Conservation (phyloP, 805 yeast genomes). For the Blastobotrys terrestris region DNA sequence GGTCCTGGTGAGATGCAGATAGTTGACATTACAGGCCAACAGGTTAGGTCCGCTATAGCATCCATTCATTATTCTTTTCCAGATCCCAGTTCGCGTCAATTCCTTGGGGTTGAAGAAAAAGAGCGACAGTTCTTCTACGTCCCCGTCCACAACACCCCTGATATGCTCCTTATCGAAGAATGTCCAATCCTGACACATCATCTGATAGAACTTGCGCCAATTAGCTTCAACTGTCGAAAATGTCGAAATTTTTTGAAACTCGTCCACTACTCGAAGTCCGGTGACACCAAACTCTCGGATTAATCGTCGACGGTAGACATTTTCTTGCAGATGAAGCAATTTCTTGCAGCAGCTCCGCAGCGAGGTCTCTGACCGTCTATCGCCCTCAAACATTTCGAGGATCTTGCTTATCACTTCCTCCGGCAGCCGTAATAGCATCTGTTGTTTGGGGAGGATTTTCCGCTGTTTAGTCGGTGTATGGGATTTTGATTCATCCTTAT, state of each 20-base stretch:
- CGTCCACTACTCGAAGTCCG: not conserved
- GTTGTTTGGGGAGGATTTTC: not conserved
- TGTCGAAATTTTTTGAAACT: not conserved
- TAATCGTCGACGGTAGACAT: not conserved
- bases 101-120: not conserved
- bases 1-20: not conserved
- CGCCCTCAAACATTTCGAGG: not conserved
- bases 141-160: not conserved
- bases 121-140: not conserved
- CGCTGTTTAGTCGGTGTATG: no score
- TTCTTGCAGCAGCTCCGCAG: not conserved
- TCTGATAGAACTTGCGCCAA: not conserved
- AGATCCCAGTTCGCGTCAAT: not conserved
- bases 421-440: not conserved
- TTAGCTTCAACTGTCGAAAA: not conserved
- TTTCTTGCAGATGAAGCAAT: not conserved
- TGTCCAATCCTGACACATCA: not conserved
- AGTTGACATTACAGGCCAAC: not conserved
- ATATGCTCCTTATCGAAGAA: conserved; percentile 1
- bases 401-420: not conserved
- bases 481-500: no score
- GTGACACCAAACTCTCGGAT: not conserved
- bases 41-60: not conserved
- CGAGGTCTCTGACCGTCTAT: not conserved
- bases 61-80: not conserved